Evolutionary conservation across 148 eudicot genomes (phyloP).

Genomic region (Amaranthus palmeri): DNA sequence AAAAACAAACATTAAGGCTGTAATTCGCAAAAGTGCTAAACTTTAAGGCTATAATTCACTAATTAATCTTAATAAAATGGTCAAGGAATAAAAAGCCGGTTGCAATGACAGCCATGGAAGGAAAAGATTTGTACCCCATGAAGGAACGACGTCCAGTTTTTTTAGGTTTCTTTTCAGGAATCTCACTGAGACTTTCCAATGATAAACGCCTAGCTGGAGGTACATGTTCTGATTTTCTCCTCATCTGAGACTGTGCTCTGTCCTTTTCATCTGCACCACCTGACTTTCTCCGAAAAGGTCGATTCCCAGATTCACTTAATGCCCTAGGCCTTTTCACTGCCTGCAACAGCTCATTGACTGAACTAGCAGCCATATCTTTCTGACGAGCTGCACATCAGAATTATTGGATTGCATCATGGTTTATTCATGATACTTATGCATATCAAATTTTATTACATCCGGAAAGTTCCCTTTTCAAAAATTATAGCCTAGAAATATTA

Average conservation of each 20-base stretch:
- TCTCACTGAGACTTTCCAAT: slow-evolving; percentile 63
- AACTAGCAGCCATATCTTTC: slow-evolving; percentile 73
- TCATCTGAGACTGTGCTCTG: slow-evolving; percentile 32
- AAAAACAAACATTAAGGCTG: too few species aligned
- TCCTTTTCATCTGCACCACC: slow-evolving; percentile 35
- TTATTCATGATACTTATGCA: slow-evolving; percentile 6
- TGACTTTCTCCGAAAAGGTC: slow-evolving; percentile 56
- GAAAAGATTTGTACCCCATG: slow-evolving; percentile 53
- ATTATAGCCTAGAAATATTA: neutral
- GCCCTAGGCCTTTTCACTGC: slow-evolving; percentile 86
- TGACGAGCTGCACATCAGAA: slow-evolving; percentile 60
- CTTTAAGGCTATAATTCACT: neutral
- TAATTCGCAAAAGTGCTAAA: too few species aligned
- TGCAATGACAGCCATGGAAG: neutral
- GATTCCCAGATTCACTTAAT: slow-evolving; percentile 68
- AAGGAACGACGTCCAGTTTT: slow-evolving; percentile 60
- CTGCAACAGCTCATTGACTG: slow-evolving; percentile 82
- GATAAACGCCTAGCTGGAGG: slow-evolving; percentile 58
- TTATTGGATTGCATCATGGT: neutral
- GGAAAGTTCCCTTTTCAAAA: neutral
- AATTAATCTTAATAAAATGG: neutral
- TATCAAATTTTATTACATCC: neutral
- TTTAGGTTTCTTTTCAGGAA: slow-evolving; percentile 64
- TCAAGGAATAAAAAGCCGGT: neutral
- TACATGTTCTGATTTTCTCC: slow-evolving; percentile 40